Percentiles rank a stretch among this genome's conserved stretches.
phyloP scores from a whole-genome alignment of 1,139 yeast genomes.

The Pneumocystis sp. region DNA sequence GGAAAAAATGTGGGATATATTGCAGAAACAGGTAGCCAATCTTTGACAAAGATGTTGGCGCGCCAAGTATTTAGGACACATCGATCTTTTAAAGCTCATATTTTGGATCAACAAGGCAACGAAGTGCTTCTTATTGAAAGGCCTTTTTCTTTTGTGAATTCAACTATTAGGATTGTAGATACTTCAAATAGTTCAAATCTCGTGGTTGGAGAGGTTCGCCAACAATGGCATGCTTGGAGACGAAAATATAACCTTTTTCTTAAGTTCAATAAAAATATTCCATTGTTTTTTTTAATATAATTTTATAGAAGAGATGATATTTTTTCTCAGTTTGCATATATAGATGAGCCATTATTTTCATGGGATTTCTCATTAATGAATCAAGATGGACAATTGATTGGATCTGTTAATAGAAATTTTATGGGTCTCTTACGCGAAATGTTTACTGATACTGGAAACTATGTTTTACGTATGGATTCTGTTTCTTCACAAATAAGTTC shows the following conservation, averaged over 20 bases:
- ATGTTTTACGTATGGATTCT: conserved; percentile 62
- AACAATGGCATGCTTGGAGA: conserved; percentile 91
- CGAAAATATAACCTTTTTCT: conserved; percentile 63
- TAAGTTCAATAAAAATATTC: too few relatives aligned
- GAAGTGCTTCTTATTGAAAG: conserved; percentile 40
- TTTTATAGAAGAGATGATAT: conserved; percentile 21
- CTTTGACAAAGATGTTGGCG: conserved; percentile 37
- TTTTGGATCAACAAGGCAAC: conserved; percentile 57
- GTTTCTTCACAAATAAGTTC: conserved; percentile 1
- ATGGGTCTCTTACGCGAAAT: conserved; percentile 85
- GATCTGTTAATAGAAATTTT: conserved; percentile 81
- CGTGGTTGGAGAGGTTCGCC: conserved; percentile 68
- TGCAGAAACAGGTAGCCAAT: conserved; percentile 35
- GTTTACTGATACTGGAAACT: conserved; percentile 89
- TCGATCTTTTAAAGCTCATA: conserved; percentile 39
- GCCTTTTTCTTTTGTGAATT: conserved; percentile 76
- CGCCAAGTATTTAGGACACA: conserved; percentile 61
- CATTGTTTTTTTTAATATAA: neutral
- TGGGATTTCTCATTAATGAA: conserved; percentile 71
- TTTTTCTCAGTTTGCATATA: conserved; percentile 61
- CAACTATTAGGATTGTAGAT: conserved; percentile 48
- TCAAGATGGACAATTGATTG: conserved; percentile 44
- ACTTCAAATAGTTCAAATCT: conserved; percentile 26
- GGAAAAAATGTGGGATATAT: conserved; percentile 71
- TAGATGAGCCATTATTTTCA: conserved; percentile 75